Evolutionary conservation across 345 rosid genomes (phyloP).

Genomic region (Populus alba): DNA sequence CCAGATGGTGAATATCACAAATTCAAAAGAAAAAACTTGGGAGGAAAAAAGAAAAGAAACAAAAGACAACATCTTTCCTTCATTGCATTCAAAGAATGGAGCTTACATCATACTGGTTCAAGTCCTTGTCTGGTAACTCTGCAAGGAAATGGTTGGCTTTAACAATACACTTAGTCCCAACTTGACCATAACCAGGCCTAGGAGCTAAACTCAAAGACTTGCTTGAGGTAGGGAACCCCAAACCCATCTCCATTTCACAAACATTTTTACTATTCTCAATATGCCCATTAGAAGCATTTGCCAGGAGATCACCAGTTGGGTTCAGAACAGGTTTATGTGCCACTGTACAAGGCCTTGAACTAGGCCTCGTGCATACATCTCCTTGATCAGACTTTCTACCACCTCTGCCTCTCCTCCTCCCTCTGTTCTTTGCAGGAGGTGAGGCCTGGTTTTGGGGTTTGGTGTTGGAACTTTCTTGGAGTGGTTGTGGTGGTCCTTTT

Average conservation of each 20-base stretch:
- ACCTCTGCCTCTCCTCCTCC: slow-evolving; percentile 91
- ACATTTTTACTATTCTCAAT: slow-evolving; percentile 24
- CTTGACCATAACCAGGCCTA: slow-evolving; percentile 84
- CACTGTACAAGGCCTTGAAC: slow-evolving; percentile 86
- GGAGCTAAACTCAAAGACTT: slow-evolving; percentile 71
- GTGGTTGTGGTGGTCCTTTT: slow-evolving; percentile 53
- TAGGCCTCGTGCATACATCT: slow-evolving; percentile 79
- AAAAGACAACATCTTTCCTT: slow-evolving; percentile 1
- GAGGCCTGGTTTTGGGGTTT: slow-evolving; percentile 54
- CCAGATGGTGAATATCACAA: not conserved
- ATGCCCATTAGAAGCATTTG: slow-evolving; percentile 29
- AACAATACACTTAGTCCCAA: slow-evolving; percentile 90
- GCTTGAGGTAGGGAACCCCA: slow-evolving; percentile 54
- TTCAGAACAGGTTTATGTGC: slow-evolving; percentile 50
- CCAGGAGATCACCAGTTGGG: slow-evolving; percentile 28
- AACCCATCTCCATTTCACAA: slow-evolving; percentile 47
- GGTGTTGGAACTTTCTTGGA: slow-evolving; percentile 33
- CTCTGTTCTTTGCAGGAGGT: slow-evolving; percentile 60
- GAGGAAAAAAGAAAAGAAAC: not conserved
- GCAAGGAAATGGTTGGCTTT: slow-evolving; percentile 98
- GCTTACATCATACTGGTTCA: slow-evolving; percentile 94
- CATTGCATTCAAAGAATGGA: slow-evolving; percentile 18
- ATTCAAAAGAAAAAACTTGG: not conserved
- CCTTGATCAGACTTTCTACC: slow-evolving; percentile 91
- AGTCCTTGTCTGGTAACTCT: slow-evolving; percentile 84